Evolutionary conservation across 495 filamentous ascomycete species (phyloP), one percentile per base, ranked within the genome.

Genomic region (Entonaema liquescens): DNA sequence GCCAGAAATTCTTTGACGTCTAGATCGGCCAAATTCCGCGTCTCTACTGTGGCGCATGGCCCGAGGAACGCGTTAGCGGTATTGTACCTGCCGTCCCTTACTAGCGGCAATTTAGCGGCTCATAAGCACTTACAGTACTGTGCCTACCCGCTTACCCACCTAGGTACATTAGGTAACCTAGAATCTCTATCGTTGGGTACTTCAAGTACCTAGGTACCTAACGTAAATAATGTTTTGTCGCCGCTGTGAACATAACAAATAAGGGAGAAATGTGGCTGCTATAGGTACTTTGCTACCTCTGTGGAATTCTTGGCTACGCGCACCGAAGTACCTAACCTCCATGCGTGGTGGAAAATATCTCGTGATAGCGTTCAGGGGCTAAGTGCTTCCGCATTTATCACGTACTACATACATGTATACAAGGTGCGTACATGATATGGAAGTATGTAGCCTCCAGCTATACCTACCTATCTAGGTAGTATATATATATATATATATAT

Each of bases 11-110:
- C 70, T 73, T 68, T 68, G 70, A 73, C 61, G 65, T 42, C 36
- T 60, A 28, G 56, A 73, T 62, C 70, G 70, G 65, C 65, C 70
- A 71, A 72, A 69, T 73, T 69, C 70, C 70, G 70, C 70, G 70
- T 73, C 62, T 62, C 5, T 26, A 73, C 50, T 73, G 70, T 73
- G 70, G 70, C 70, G 70, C 70, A 73, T 66, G 65, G 52, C 28
- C 49, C 57, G 62, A 40, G 56, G 53, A 50, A 65, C 62, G 68
- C 62, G 62, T 62, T 61, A 55, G 36, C 28, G 53, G 33, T 35
- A 58, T 58, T 53, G 59, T 57, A 62, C 64, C 58, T 55, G 33
- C 28, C 31, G 26, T 28, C 21, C 23, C 56, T 44, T 36, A 50
- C 56, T 58, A 58, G 29, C 53, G 28, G n/a, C 53, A 8, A 21